Evolutionary conservation across 306 rosid species (phyloP).

Genomic region (Cicer bijugum): DNA sequence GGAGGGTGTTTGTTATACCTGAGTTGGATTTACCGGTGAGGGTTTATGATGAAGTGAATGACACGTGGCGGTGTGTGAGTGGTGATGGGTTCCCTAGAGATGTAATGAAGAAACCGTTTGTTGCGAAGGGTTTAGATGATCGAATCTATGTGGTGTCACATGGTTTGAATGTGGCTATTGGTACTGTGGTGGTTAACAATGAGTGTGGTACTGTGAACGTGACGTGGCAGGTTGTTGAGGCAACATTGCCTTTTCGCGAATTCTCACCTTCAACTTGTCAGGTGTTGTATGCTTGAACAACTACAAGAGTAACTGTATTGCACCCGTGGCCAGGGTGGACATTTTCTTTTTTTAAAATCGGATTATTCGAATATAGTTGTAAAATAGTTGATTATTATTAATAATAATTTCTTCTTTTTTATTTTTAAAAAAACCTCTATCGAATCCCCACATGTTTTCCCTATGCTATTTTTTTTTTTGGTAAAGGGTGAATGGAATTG

Average conservation of each 20-base stretch:
- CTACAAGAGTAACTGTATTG: background rate
- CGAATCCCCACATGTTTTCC: too few relatives aligned
- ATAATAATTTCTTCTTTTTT: too few relatives aligned
- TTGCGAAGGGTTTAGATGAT: slow-evolving; percentile 55
- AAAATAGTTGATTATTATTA: too few relatives aligned
- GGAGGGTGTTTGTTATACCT: slow-evolving; percentile 53
- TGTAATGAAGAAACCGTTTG: slow-evolving; percentile 55
- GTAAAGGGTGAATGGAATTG: background rate
- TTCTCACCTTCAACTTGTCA: slow-evolving; percentile 57
- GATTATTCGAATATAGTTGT: too few relatives aligned
- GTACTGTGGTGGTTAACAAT: slow-evolving; percentile 44
- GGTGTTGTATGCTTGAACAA: slow-evolving; percentile 53
- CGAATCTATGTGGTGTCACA: slow-evolving; percentile 57
- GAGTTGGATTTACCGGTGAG: slow-evolving; percentile 72
- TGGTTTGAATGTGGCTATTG: slow-evolving; percentile 62
- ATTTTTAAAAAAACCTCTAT: too few relatives aligned
- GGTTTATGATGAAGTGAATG: slow-evolving; percentile 50
- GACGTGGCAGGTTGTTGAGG: slow-evolving; percentile 63
- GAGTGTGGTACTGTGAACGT: slow-evolving; percentile 2
- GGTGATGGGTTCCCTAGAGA: slow-evolving; percentile 68
- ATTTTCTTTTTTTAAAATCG: background rate
- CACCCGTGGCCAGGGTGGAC: slow-evolving; percentile 20
- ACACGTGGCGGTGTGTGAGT: slow-evolving; percentile 62
- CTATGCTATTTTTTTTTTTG: too few relatives aligned
- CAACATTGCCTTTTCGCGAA: slow-evolving; percentile 45